Percentiles rank a stretch among this genome's conserved stretches.
These are phyloP conservation scores for Hortiboletus rubellus DNA, from an alignment of 1,284 basidiomycete genomes.

Conservation along the genomic window DNA sequence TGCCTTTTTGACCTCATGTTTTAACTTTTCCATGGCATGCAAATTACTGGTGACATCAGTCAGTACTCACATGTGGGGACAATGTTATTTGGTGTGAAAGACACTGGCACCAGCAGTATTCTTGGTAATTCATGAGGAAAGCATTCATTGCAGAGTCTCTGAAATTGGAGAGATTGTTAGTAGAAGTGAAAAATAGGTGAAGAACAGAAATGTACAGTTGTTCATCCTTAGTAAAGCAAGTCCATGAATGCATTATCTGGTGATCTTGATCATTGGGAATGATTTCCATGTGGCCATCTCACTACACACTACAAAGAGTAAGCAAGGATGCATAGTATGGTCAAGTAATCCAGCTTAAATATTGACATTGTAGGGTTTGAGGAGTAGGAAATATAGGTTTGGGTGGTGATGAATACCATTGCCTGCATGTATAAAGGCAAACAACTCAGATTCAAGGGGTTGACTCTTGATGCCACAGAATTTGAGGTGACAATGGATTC, in stretches of 20 bases:
- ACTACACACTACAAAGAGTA: conserved; percentile 69
- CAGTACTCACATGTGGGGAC: no score
- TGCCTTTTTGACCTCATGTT: conserved; percentile 98
- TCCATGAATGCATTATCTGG: conserved; percentile 96
- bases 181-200: not conserved
- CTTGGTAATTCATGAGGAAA: conserved; percentile 80
- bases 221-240: conserved; percentile 89
- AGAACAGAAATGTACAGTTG: conserved; percentile 63
- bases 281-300: conserved; percentile 91
- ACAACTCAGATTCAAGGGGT: no score
- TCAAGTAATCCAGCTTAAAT: conserved; percentile 33
- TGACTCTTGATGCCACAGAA: no score
- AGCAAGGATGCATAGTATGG: not conserved
- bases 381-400: no score
- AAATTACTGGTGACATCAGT: conserved; percentile 87
- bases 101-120: conserved; percentile 67
- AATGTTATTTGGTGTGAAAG: conserved; percentile 81
- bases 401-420: no score
- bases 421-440: no score
- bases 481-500: no score
- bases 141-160: conserved; percentile 82
- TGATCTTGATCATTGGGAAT: conserved; percentile 98
- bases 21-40: conserved; percentile 93
- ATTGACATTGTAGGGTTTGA: no score
- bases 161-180: conserved; percentile 46